A percentile compares a stretch with the other conserved stretches of the same genome.
Evolutionary conservation across 192 early-diverging fungal genomes (phyloP).

Genomic region (Tieghemiomyces parasiticus): DNA sequence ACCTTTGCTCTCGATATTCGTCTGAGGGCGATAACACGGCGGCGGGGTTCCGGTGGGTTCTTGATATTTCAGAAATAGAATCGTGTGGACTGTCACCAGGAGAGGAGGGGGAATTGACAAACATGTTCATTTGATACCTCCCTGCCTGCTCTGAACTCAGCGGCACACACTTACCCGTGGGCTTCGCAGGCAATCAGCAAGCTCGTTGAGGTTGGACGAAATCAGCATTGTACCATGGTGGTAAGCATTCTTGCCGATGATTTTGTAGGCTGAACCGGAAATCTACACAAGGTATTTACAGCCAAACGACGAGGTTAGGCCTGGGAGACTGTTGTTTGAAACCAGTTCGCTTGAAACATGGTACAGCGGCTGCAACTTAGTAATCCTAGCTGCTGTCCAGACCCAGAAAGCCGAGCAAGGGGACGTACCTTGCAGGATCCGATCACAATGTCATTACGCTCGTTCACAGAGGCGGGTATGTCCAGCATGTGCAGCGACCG

Average conservation of each 20-base stretch:
- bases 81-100: too few species aligned
- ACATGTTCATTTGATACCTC: too few species aligned
- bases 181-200: conserved; percentile 32
- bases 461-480: conserved; percentile 69
- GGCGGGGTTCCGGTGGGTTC: too few species aligned
- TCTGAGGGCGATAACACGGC: too few species aligned
- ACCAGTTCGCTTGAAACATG: too few species aligned
- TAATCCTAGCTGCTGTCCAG: too few species aligned
- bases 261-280: conserved; percentile 89
- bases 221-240: conserved; percentile 99
- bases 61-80: too few species aligned
- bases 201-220: conserved; percentile 53
- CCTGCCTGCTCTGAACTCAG: too few species aligned
- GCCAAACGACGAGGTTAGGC: conserved; percentile 7
- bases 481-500: conserved; percentile 55
- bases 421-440: conserved; percentile 52
- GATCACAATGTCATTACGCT: conserved; percentile 80
- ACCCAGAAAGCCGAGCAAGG: background rate
- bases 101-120: too few species aligned
- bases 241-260: conserved; percentile 68
- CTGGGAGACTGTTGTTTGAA: too few species aligned
- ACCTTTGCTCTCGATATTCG: conserved; percentile 73
- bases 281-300: conserved; percentile 21
- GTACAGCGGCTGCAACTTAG: too few species aligned
- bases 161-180: conserved; percentile 14